Evolutionary conservation across 1,284 basidiomycete genomes (phyloP), one percentile per base, ranked within the genome.

Genomic region (Athelia sp.): DNA sequence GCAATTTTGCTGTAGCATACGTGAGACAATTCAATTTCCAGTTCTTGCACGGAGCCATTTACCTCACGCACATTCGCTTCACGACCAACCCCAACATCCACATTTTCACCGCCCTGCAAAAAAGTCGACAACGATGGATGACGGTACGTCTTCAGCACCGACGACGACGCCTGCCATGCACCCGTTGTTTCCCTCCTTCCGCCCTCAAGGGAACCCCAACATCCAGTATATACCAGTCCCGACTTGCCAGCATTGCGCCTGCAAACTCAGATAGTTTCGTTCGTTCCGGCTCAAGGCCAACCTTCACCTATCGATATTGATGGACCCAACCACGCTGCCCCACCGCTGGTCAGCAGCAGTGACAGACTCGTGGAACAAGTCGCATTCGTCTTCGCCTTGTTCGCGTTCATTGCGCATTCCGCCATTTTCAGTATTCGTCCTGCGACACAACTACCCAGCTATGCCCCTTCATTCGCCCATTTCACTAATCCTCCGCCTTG

Each of bases 111-210:
- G 52, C 23, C 31, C 53, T 32, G 17, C 26, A 29, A 53, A 48
- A 43, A 50, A 42, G 45, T 46, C 57, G 38, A 56, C 72, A 76
- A 72, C 66, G 69, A 85, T 86, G 83, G 83, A 86, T 82, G 83
- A 86, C 79, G 84, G 83, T 86, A 86, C 84, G 83, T 85, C 72
- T 66, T 77, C 84, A 83, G 74, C 82, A 82, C 82, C 78, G 76
- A 71, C 81, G 69, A 61, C 66, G 63, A 62, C 71, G 55, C 62
- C 70, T 64, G 65, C 73, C 62, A 55, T 63, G 55, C 62, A 58
- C 62, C 66, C 65, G 58, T 56, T 62, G 46, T 60, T 65, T 67
- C 59, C 60, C 62, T 63, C 52, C 54, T 55, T 50, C 38, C 32
- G 46, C 55, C 61, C 26, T 29, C 26, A 29, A 29, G 70, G 72